Evolutionary conservation across 768 basidiomycete species (phyloP), one percentile per base, ranked within the genome.

Genomic region (Russula virescens): DNA sequence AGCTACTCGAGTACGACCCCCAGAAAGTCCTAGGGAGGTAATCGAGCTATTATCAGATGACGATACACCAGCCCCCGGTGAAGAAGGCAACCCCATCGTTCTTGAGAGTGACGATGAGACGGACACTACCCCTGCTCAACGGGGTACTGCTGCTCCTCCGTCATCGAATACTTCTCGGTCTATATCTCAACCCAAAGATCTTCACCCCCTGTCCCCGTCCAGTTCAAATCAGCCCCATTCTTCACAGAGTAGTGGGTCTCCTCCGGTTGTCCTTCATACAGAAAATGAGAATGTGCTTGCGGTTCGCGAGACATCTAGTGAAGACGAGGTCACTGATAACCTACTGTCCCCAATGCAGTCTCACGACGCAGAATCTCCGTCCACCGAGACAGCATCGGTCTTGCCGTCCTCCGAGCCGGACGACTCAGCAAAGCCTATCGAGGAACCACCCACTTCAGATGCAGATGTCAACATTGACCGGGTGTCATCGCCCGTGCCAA

Each of bases 21-120:
- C 40, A 3, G 53, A 23, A 38, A 43, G 26, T 21, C 31, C 2
- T 49, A n/a, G 31, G 8, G 63, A 64, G 21, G 34, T 64, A 18
- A 60, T 64, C 21, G 58, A 21, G 26, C 8, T 64, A 35, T 50
- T 21, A 2, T 64, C 63, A 45, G 63, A 60, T 45, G 48, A 45
- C 47, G 63, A 50, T 49, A 35, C n/a, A 16, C 46, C 53, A 19
- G 21, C 53, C 25, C 47, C 34, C 2, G 63, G 63, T 23, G n/a
- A 60, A 14, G 52, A 58, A 55, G 50, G 21, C 53, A 64, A 64
- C 16, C 63, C 63, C 3, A 64, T 64, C 26, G 25, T 64, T 28
- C 63, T 64, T 26, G 62, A 60, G 23, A 64, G 63, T 14, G 63
- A 60, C 3, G 58, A 64, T 10, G 63, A 64, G 10, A 53, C 31